Evolutionary conservation across 805 yeast genomes (phyloP).

Genomic region (Ogataea paraovalis): DNA sequence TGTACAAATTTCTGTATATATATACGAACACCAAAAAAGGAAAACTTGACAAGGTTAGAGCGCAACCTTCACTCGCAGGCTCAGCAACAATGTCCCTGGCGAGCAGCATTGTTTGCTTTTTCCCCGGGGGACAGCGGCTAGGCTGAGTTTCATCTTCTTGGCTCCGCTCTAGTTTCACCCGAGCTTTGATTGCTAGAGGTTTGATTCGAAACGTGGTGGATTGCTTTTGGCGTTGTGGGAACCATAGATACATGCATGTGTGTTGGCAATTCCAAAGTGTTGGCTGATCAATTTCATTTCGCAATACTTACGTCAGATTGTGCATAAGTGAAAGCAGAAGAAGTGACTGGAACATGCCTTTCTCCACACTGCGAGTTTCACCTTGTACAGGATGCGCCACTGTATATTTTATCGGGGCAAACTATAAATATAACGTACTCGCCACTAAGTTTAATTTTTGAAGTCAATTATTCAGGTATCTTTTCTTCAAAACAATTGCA

Average conservation of each 20-base stretch:
- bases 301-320: neutral
- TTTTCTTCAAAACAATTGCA: no score
- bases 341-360: neutral
- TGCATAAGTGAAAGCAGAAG: no score
- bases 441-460: neutral
- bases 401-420: neutral
- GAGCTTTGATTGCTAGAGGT: no score
- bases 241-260: no score
- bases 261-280: neutral
- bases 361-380: neutral
- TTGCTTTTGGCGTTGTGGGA: no score
- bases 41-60: no score
- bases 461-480: no score
- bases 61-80: neutral
- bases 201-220: no score
- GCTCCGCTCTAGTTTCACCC: neutral
- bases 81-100: neutral
- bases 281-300: no score
- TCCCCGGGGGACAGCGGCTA: neutral
- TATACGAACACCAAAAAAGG: no score
- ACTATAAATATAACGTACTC: neutral
- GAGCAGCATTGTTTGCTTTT: neutral
- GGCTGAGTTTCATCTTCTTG: neutral
- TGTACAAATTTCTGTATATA: no score
- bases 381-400: neutral